Conservation (phyloP, 129 eudicot species). For the Cynara cardunculus region DNA sequence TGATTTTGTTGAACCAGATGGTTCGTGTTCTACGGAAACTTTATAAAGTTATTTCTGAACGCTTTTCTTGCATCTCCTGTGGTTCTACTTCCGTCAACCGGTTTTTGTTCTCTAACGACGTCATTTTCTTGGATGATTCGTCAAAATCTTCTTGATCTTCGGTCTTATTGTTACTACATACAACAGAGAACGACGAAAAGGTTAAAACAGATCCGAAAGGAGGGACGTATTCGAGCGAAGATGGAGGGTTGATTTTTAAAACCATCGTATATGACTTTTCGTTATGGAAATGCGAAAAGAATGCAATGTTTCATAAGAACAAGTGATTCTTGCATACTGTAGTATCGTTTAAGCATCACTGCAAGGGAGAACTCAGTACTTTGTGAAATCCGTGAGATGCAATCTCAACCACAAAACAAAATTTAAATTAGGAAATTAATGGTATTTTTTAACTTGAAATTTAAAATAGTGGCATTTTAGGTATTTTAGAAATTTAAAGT, state of each 20-base stretch:
- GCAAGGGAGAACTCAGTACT: no score
- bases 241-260: neutral
- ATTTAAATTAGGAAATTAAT: no score
- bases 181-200: neutral
- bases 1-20: neutral
- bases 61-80: constrained; percentile 67
- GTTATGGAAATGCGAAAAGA: neutral
- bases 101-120: constrained; percentile 34
- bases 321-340: neutral
- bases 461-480: no score
- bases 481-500: no score
- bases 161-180: constrained; percentile 26
- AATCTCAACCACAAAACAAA: no score
- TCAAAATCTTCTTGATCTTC: constrained; percentile 8
- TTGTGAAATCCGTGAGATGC: no score
- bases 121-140: constrained; percentile 34
- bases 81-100: constrained; percentile 49
- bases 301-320: neutral
- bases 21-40: constrained; percentile 22
- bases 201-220: neutral
- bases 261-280: neutral
- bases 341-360: neutral
- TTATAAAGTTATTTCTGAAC: constrained; percentile 73
- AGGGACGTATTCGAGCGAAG: neutral
- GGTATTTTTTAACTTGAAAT: no score